These are phyloP conservation scores for Tuber magnatum DNA, from an alignment of 495 filamentous ascomycete genomes.

Conservation along the genomic window DNA sequence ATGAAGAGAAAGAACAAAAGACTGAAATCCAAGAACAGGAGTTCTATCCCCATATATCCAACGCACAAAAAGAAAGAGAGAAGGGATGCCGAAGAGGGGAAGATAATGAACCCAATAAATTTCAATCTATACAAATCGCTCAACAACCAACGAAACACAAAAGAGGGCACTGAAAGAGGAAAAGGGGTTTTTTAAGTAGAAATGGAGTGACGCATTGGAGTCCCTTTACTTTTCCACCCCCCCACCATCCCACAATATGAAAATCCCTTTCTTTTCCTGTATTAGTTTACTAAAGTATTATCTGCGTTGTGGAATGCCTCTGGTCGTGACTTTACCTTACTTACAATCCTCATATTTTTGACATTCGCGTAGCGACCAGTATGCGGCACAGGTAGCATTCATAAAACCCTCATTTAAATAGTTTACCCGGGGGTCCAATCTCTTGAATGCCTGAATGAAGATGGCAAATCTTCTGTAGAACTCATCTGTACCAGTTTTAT, in stretches of 20 bases:
- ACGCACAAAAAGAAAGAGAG: too few relatives aligned
- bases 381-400: background rate
- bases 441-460: background rate
- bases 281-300: background rate
- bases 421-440: background rate
- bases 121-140: too few relatives aligned
- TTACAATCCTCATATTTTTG: background rate
- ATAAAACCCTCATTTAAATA: background rate
- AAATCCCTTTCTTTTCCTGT: background rate
- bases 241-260: background rate
- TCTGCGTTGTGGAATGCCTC: background rate
- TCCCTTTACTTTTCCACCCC: too few relatives aligned
- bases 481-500: background rate
- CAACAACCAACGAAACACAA: too few relatives aligned
- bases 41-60: too few relatives aligned
- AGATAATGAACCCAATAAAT: too few relatives aligned
- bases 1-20: too few relatives aligned
- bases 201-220: too few relatives aligned
- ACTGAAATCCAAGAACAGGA: too few relatives aligned
- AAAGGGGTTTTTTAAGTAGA: too few relatives aligned
- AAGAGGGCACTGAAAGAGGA: too few relatives aligned
- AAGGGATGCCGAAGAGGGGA: too few relatives aligned
- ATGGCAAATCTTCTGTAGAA: background rate
- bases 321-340: background rate
- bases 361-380: background rate